Evolutionary conservation across 805 yeast species (phyloP), one percentile per base, ranked within the genome.

Genomic region (Candida chilensis): DNA sequence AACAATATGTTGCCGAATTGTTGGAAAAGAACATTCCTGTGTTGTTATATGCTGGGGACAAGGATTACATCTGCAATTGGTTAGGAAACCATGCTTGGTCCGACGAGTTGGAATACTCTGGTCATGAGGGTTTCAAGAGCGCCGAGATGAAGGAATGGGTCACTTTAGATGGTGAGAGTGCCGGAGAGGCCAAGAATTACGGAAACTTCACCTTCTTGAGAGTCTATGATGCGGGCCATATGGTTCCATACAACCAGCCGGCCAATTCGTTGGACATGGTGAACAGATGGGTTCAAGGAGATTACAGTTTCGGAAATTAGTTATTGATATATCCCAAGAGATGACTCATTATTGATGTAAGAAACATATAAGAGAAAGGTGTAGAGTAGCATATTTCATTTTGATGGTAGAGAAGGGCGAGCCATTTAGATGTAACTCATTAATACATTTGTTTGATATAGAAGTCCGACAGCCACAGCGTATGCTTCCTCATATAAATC

Each of bases 1-100:
- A 71, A 48, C 67, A 64, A 39, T 60, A 58, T 29, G 77, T 72
- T 22, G 51, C 74, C 32, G 72, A 72, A 27, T 60, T 78, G 37
- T 66, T 86, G 43, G 78, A 83, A 45, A 54, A 66, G 34, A 79
- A 72, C 16, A 48, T 85, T 28, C 95, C 95, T 12, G 88, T 86
- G 4, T 68, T 87, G 46, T 72, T 85, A 37, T 87, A 86, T 44
- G 95, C 95, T n/a, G 96, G 96, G 48, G 94, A 86, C 53, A 83
- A 86, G 56, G 96, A 86, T 54, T 86, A 71, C 55, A 85, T 86
- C 48, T 86, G 95, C 58, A 86, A 86, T 62, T 86, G 95, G 92
- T 66, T 86, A 40, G 96, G 95, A 41, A 83, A 85, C 58, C 74
- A 72, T 41, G 92, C 83, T 10, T 85, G 94, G 92, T 60, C 87